A percentile compares a stretch with the other conserved stretches of the same genome.
Conservation (phyloP, 2,329 filamentous ascomycete species). For the Cercospora canescens region DNA sequence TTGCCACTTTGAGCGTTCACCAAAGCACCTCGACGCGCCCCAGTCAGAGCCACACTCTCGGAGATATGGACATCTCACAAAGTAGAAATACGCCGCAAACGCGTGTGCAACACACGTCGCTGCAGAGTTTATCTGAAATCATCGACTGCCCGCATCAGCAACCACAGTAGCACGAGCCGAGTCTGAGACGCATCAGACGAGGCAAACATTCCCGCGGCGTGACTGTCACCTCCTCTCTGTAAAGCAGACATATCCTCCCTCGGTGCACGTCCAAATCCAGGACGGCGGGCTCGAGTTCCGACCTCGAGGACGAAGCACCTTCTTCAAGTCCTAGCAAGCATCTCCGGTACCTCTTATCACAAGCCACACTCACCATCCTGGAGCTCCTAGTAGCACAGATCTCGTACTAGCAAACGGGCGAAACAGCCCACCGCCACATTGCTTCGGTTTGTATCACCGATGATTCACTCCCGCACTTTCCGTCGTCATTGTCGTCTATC, state of each 20-base stretch:
- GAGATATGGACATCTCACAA: background rate
- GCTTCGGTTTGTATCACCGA: no score
- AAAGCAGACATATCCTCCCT: background rate
- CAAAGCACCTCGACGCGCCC: background rate
- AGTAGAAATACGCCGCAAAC: background rate
- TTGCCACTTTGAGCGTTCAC: background rate
- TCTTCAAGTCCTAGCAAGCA: no score
- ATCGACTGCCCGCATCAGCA: background rate
- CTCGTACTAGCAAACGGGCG: background rate
- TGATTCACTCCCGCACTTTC: background rate
- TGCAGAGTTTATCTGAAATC: background rate
- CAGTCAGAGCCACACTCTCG: background rate
- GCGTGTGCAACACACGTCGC: background rate
- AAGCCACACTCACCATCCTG: no score
- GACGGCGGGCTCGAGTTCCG: no score
- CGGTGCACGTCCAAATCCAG: no score
- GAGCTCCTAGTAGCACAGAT: background rate
- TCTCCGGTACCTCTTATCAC: no score
- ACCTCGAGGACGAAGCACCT: no score
- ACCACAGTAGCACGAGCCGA: background rate
- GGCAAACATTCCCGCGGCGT: background rate
- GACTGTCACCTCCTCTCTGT: background rate
- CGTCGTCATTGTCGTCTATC: background rate
- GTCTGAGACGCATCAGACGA: background rate
- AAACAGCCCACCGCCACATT: background rate